Base-by-base conservation (phyloP, 208 protist species). In the Acanthamoeba healyi region DNA sequence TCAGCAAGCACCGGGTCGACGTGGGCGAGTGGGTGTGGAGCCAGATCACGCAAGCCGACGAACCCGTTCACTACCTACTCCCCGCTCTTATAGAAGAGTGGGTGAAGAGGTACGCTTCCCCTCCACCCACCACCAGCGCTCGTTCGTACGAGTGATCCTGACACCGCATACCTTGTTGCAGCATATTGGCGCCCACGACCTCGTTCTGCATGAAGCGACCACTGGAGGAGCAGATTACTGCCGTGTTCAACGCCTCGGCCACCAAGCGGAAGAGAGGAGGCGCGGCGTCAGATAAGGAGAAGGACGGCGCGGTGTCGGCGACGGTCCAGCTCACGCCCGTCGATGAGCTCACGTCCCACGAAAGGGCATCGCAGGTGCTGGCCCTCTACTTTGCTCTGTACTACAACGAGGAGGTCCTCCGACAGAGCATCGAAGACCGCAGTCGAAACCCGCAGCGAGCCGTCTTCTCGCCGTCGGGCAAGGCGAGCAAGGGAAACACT, bases 11-110 rank as follows among this genome's bases (percentile, higher is more conserved):
- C 44, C 26, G 49, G 0, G 44, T 87, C 46, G 77, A 87, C 44
- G 77, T 87, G 49, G 77, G 77, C 77, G 77, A 87, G n/a, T 87
- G 77, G 77, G 77, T 87, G 46, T 87, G 40, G 40, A 63, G 29
- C 34, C 77, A 87, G 49, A 87, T 87, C 22, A 87, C 46, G 6
- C 40, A 87, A 63, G 77, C 77, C 49, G 49, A 61, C 77, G 77
- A 87, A 44, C 77, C 77, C 9, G 58, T 87, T 24, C 77, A 87
- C 32, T 61, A 87, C 15, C 24, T 87, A 7, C 77, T 87, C 32
- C 77, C 77, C 77, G 40, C 77, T 51, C 49, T 87, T 51, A 63
- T 87, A 87, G 77, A 87, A 87, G 77, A 87, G 44, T 87, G 77
- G 77, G 44, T 61, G 42, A 87, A 87, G 34, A 63, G 74, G 74